Base-by-base conservation (phyloP, 805 yeast genomes). In the Pichia cabralensis region DNA sequence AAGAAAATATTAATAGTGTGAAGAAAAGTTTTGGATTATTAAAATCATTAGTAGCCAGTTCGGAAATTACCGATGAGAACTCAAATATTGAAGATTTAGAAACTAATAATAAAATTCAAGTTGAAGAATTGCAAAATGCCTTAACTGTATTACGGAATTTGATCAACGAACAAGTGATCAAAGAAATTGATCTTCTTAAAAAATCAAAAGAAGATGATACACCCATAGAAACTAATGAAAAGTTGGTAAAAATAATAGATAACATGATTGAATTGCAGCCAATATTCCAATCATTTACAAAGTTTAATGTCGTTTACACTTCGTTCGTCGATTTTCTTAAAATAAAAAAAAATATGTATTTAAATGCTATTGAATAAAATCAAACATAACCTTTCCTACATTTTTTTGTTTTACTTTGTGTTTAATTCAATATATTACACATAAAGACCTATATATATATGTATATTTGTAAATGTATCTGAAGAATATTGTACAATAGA, bases 301-400 rank as follows among this genome's bases (percentile, higher is more conserved):
- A 63, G 20, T 80, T 76, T 49, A 61, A 69, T 34, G 59, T 69
- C 1, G 49, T 59, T 1, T 80, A 74, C 46, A 50, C 59, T n/a
- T 62, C 58, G 16, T 77, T 76, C 49, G 62, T 64, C 1, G 54
- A 55, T n/a, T 58, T 54, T 16, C 49, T 76, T 9, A 56, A 57
- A 28, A 45, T 39, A 8, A 62, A 61, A 45, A 60, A 55, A 34
- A 61, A 58, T 6, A 32, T 24, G 9, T 54, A 52, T 35, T 28
- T 49, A 16, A 39, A 33, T 12, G 43, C 49, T 18, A 35, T 30
- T 22, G 23, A 34, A 22, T 14, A 22, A 14, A n/a, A n/a, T n/a
- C n/a, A n/a, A n/a, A n/a, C n/a, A n/a, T n/a, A n/a, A n/a, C n/a
- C n/a, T n/a, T n/a, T n/a, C n/a, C n/a, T n/a, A n/a, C n/a, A n/a